Conservation (phyloP, 2,329 filamentous ascomycete genomes). For the Colletotrichum acutatum region DNA sequence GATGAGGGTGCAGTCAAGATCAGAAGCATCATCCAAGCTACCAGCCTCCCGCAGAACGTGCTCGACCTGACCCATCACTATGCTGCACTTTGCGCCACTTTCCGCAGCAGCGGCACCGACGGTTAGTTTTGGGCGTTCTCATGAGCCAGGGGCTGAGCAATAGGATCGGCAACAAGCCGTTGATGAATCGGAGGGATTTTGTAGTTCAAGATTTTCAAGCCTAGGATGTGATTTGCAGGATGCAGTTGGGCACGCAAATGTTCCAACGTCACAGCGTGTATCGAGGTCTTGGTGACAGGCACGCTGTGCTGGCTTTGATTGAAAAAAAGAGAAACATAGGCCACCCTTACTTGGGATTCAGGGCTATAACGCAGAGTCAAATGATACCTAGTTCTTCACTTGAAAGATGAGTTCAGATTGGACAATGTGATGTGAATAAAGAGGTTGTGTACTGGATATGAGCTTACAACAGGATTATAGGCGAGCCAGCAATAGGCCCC, state of each 20-base stretch:
- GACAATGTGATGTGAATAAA: neutral
- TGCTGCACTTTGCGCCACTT: constrained; percentile 91
- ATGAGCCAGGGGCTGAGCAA: neutral
- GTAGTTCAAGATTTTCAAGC: constrained; percentile 6
- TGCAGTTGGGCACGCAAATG: constrained; percentile 18
- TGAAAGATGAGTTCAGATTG: neutral
- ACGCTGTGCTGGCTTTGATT: constrained; percentile 17
- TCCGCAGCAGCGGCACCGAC: constrained; percentile 93
- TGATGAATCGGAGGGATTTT: constrained; percentile 6
- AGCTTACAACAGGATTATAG: neutral
- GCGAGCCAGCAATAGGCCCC: neutral
- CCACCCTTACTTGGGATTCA: constrained; percentile 4
- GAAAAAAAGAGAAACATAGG: constrained; percentile 28
- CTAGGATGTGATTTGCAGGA: constrained; percentile 18
- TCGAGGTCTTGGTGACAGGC: constrained; percentile 8
- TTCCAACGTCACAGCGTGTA: constrained; percentile 9
- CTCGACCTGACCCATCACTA: constrained; percentile 97
- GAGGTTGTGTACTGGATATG: neutral
- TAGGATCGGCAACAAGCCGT: neutral
- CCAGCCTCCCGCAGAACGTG: constrained; percentile 90
- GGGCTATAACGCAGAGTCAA: constrained; percentile 30
- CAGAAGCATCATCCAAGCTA: constrained; percentile 95
- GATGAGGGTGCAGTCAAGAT: constrained; percentile 98
- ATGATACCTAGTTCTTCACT: constrained; percentile 31
- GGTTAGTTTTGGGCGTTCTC: constrained; percentile 60